Conservation (phyloP, 2,329 filamentous ascomycete species). For the Clonostachys rosea region DNA sequence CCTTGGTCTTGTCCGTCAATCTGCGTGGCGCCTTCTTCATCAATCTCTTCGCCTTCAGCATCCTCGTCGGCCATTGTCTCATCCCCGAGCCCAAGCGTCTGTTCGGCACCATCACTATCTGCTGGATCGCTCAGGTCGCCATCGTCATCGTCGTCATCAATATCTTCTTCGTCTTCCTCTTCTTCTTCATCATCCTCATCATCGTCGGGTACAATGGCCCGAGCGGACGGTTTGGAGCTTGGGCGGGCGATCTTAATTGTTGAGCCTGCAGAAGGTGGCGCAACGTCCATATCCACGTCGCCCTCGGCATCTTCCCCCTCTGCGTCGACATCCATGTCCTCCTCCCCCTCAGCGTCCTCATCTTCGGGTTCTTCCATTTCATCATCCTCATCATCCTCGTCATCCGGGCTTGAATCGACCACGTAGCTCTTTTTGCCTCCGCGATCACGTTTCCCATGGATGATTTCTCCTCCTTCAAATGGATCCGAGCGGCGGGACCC, state of each 20-base stretch:
- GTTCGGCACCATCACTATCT: constrained; percentile 40
- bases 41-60: constrained; percentile 40
- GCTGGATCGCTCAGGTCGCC: constrained; percentile 50
- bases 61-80: constrained; percentile 43
- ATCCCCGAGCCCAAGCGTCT: constrained; percentile 31
- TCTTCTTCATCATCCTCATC: neutral
- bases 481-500: constrained; percentile 24
- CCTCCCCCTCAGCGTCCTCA: constrained; percentile 24
- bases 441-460: constrained; percentile 46
- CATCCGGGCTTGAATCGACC: constrained; percentile 49
- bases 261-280: constrained; percentile 19
- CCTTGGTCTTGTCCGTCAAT: constrained; percentile 28
- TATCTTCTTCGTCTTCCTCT: constrained; percentile 16
- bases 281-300: constrained; percentile 38
- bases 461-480: constrained; percentile 40
- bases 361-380: constrained; percentile 31
- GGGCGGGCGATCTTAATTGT: constrained; percentile 40
- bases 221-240: constrained; percentile 13
- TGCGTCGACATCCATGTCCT: constrained; percentile 27
- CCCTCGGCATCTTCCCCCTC: constrained; percentile 31
- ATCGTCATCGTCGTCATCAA: constrained; percentile 46
- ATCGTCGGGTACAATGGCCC: constrained; percentile 5
- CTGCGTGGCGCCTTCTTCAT: constrained; percentile 34
- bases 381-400: constrained; percentile 34
- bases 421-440: constrained; percentile 56